Percentiles rank a stretch among this genome's conserved stretches.
Conservation (phyloP, 257 asterid species). For the Eucommia ulmoides region DNA sequence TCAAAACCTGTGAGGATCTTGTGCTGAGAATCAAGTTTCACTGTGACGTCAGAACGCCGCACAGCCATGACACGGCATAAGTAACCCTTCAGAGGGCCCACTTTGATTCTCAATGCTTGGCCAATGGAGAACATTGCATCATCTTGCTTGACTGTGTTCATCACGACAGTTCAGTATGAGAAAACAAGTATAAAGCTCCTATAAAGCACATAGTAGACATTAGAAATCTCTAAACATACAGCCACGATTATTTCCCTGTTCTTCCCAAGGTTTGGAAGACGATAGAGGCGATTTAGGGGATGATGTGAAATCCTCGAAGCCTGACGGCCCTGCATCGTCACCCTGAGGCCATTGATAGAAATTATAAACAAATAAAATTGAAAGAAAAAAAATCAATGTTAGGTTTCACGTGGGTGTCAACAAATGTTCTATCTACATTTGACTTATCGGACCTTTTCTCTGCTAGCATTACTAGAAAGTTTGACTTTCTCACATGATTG, state of each 20-base stretch:
- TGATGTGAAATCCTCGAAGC: constrained; percentile 44
- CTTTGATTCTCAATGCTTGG: constrained; percentile 68
- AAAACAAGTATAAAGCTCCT: constrained; percentile 6
- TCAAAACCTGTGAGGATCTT: constrained; percentile 69
- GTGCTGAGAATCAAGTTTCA: constrained; percentile 92
- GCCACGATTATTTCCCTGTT: constrained; percentile 40
- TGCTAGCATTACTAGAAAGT: constrained; percentile 27
- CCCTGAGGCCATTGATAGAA: constrained; percentile 29
- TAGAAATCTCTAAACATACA: constrained; percentile 39
- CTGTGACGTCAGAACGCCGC: constrained; percentile 86
- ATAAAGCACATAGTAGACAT: neutral
- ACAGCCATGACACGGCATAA: constrained; percentile 85
- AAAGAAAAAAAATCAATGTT: too few relatives aligned
- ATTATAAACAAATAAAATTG: constrained; percentile 5
- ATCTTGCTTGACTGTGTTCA: constrained; percentile 51
- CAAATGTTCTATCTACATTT: too few relatives aligned
- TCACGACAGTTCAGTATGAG: constrained; percentile 9
- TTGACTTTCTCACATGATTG: constrained; percentile 63
- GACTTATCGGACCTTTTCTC: constrained; percentile 70
- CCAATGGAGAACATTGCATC: constrained; percentile 69
- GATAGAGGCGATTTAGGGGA: constrained; percentile 78
- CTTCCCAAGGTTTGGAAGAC: constrained; percentile 54
- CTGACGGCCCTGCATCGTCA: constrained; percentile 43
- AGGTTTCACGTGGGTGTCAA: too few relatives aligned
- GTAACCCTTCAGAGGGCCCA: constrained; percentile 93